Evolutionary conservation across 352 stramenopile species (phyloP), one percentile per base, ranked within the genome.

Genomic region (Thalassiosira oceanica): DNA sequence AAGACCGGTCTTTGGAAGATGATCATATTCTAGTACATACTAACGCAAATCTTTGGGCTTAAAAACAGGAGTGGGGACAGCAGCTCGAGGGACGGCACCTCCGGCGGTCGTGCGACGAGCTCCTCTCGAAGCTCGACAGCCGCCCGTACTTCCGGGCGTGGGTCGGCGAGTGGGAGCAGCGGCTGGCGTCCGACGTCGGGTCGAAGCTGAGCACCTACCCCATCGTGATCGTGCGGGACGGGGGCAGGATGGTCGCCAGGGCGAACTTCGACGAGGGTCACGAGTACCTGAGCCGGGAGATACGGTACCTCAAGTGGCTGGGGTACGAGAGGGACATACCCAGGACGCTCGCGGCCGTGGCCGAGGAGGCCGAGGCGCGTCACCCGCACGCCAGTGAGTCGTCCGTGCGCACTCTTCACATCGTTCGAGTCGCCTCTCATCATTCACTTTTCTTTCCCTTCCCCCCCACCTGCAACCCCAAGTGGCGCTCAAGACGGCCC

Each of bases 281-380:
- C 64, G 94, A 99, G 27, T 94, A 94, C 27, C 78, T 99, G 26
- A 98, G 98, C 73, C 98, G 98, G 69, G 97, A 99, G 86, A 96
- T 99, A 37, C 91, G 95, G 31, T 97, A 99, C 73, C 78, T 99
- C 26, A 94, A 98, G 62, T 99, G 96, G 96, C 76, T 99, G 8
- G 95, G 95, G 13, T 98, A 98, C 61, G 77, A 87, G 36, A 66
- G 76, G 20, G 83, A 90, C 36, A 95, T 99, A 28, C 96, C 96
- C 15, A 95, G 97, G 51, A 98, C 94, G 7, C 82, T 97, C 53
- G 93, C 96, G 52, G 93, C 97, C 75, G 96, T 98, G 41, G 92
- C 96, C 1, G 94, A 98, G 77, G 96, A 99, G 82, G 94, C 96
- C 10, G 95, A 97, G 67, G 87, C 92, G 5, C 96, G 97, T 54